phyloP scores from a whole-genome alignment of 805 yeast species.

The Zygoascus bituminiphila region DNA sequence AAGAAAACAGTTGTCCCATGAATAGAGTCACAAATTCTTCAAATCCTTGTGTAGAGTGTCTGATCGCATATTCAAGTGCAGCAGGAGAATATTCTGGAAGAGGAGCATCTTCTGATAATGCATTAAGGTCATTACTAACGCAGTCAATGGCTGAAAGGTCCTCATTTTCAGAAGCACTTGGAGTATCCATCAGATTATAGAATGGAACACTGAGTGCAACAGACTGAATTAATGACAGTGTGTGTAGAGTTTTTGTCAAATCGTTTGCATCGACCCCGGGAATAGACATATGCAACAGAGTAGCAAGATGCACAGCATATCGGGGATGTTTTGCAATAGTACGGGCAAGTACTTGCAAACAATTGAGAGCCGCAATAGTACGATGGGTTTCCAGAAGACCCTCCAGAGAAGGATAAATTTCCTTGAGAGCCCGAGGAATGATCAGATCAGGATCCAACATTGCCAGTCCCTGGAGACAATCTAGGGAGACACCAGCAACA shows the following conservation, averaged over 20 bases:
- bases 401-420: constrained; percentile 50
- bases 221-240: constrained; percentile 61
- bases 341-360: constrained; percentile 56
- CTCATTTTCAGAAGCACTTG: constrained; percentile 1
- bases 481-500: constrained; percentile 49
- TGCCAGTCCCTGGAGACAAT: constrained; percentile 54
- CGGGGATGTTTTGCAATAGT: constrained; percentile 55
- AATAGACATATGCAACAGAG: constrained; percentile 58
- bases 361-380: constrained; percentile 60
- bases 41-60: constrained; percentile 68
- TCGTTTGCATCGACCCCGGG: constrained; percentile 90
- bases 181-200: constrained; percentile 40
- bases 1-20: constrained; percentile 48
- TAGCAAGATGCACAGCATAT: constrained; percentile 70
- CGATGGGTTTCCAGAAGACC: constrained; percentile 58
- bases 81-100: constrained; percentile 33
- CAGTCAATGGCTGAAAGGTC: constrained; percentile 40
- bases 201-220: constrained; percentile 69
- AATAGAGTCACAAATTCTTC: constrained; percentile 49
- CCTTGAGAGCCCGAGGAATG: constrained; percentile 34
- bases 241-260: constrained; percentile 56
- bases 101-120: constrained; percentile 33
- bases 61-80: constrained; percentile 47
- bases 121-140: constrained; percentile 55
- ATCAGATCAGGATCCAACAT: constrained; percentile 46